phyloP scores from a whole-genome alignment of 176 grass and related monocot genomes.

The Eragrostis curvula region DNA sequence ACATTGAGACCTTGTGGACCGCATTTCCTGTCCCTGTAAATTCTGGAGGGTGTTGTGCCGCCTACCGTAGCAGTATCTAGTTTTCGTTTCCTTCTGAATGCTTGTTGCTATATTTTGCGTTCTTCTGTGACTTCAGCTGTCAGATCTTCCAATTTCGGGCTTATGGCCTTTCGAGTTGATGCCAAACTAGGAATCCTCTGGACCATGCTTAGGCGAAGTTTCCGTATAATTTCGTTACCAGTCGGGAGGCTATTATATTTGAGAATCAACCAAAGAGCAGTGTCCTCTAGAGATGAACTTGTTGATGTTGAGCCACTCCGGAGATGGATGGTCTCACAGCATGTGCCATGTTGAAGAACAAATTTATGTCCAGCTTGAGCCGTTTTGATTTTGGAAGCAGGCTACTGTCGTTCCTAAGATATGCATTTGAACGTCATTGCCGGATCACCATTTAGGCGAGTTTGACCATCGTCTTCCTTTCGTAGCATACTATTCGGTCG shows the following conservation, averaged over 20 bases:
- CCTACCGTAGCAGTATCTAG: not conserved
- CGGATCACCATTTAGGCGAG: too few relatives aligned
- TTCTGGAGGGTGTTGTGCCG: not conserved
- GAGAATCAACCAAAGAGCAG: not conserved
- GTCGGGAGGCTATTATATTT: not conserved
- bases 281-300: not conserved
- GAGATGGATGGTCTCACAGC: too few relatives aligned
- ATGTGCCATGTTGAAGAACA: too few relatives aligned
- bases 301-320: not conserved
- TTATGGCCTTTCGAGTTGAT: not conserved
- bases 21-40: constrained; percentile 16
- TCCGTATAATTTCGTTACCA: not conserved
- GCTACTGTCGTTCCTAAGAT: too few relatives aligned
- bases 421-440: too few relatives aligned
- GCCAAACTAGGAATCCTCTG: not conserved
- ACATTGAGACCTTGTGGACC: constrained; percentile 1
- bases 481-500: too few relatives aligned
- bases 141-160: not conserved
- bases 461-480: too few relatives aligned
- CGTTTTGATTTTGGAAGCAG: too few relatives aligned
- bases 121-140: not conserved
- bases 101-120: not conserved
- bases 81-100: not conserved
- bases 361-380: too few relatives aligned
- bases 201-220: not conserved